phyloP scores from a whole-genome alignment of 2,329 filamentous ascomycete genomes.

The Teratosphaeria zuluensis region DNA sequence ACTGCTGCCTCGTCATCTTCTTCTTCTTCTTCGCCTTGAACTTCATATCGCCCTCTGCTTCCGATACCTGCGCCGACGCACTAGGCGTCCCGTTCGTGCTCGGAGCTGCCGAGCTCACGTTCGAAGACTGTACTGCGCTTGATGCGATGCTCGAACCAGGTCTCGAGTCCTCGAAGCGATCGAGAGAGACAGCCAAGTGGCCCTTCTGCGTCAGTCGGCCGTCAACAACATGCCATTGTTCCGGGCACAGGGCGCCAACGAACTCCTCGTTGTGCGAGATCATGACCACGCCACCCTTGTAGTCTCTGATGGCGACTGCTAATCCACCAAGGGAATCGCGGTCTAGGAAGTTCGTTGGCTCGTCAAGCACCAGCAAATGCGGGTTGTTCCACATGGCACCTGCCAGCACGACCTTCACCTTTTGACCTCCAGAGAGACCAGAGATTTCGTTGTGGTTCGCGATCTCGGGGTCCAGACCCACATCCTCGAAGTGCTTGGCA shows the following conservation, averaged over 20 bases:
- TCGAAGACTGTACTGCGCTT: conserved; percentile 52
- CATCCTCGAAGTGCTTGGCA: conserved; percentile 94
- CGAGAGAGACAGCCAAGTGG: conserved; percentile 59
- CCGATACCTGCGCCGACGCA: conserved; percentile 30
- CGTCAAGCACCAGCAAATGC: conserved; percentile 91
- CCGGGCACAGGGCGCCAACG: conserved; percentile 85
- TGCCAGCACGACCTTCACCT: conserved; percentile 96
- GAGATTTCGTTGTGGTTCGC: conserved; percentile 98
- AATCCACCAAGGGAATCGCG: conserved; percentile 93
- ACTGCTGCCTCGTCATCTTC: conserved; percentile 94
- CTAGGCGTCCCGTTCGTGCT: conserved; percentile 24
- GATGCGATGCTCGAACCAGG: conserved; percentile 58
- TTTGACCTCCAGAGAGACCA: conserved; percentile 90
- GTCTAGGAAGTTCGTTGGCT: conserved; percentile 98
- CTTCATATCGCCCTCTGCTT: conserved; percentile 80
- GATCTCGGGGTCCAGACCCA: conserved; percentile 93
- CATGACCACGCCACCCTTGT: conserved; percentile 97
- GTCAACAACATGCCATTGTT: conserved; percentile 91
- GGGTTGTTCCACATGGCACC: conserved; percentile 74
- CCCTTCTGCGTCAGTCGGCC: conserved; percentile 81
- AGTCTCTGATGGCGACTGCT: conserved; percentile 95
- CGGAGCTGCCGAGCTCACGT: conserved; percentile 21
- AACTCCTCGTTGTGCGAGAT: conserved; percentile 99
- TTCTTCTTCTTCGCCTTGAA: conserved; percentile 96
- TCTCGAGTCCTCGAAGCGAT: conserved; percentile 78